These are phyloP conservation scores for Blepharisma japonicum DNA, from an alignment of 73 alveolate species.

Conservation along the genomic window DNA sequence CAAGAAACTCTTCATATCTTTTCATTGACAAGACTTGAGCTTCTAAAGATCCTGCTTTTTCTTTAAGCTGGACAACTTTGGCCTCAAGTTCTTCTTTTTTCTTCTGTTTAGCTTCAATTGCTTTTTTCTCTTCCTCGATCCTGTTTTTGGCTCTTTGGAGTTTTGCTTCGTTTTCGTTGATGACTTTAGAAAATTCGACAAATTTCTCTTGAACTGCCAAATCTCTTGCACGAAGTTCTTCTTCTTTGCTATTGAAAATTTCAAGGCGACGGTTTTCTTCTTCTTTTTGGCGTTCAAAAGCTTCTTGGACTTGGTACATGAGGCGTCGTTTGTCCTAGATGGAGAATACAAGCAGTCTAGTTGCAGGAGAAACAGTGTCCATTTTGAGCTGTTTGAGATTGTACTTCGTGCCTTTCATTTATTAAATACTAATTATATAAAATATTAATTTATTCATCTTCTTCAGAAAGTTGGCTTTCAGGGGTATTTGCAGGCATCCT, in stretches of 20 bases:
- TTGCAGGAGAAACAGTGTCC: slow-evolving; percentile 88
- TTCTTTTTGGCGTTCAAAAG: slow-evolving; percentile 80
- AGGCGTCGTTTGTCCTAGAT: slow-evolving; percentile 67
- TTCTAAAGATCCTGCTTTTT: slow-evolving; percentile 38
- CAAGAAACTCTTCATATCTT: slow-evolving; percentile 78
- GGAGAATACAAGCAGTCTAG: slow-evolving; percentile 62
- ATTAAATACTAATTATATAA: no score
- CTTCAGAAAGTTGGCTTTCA: no score
- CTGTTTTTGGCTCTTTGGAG: slow-evolving; percentile 74
- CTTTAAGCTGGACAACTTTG: slow-evolving; percentile 33
- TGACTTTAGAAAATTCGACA: slow-evolving; percentile 72
- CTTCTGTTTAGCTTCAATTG: slow-evolving; percentile 39
- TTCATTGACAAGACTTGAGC: slow-evolving; percentile 57
- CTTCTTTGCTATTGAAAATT: slow-evolving; percentile 61
- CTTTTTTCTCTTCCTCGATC: slow-evolving; percentile 55
- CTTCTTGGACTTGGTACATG: slow-evolving; percentile 91
- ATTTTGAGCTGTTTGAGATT: slow-evolving; percentile 30
- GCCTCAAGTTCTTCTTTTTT: slow-evolving; percentile 43
- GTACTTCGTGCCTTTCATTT: slow-evolving; percentile 20
- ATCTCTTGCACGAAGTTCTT: slow-evolving; percentile 65
- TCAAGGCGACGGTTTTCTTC: slow-evolving; percentile 60
- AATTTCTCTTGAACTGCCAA: slow-evolving; percentile 62
- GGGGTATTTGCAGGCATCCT: no score
- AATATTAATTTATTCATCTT: no score
- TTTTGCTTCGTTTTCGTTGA: slow-evolving; percentile 81